phyloP scores from a whole-genome alignment of 768 basidiomycete species.

The Trametes sanguinea region DNA sequence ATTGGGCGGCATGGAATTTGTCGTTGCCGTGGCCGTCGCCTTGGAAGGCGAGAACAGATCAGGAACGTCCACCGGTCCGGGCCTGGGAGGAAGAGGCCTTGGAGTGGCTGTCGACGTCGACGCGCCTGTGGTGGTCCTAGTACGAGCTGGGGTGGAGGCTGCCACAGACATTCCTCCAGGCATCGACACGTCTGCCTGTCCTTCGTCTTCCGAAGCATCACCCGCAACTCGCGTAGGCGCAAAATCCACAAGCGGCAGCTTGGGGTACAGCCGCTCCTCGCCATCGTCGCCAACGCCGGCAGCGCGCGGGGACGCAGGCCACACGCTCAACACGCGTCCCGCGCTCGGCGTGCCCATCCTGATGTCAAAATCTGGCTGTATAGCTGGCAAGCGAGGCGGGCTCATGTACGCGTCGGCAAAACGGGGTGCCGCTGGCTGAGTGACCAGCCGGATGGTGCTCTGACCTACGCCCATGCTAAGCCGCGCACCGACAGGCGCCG shows the following conservation, averaged over 20 bases:
- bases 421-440: constrained; percentile 25
- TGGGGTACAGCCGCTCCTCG: constrained; percentile 41
- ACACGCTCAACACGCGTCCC: constrained; percentile 33
- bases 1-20: neutral
- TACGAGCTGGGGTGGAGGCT: constrained; percentile 11
- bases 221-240: constrained; percentile 14
- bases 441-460: constrained; percentile 52
- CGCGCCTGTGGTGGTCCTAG: constrained; percentile 30
- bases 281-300: constrained; percentile 23
- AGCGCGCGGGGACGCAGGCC: constrained; percentile 43
- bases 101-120: constrained; percentile 26
- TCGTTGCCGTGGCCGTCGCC: constrained; percentile 13
- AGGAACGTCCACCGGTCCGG: constrained; percentile 36
- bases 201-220: neutral
- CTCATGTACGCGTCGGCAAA: constrained; percentile 27
- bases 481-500: constrained; percentile 60
- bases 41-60: constrained; percentile 47
- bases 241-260: constrained; percentile 38
- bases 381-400: constrained; percentile 68
- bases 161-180: constrained; percentile 37
- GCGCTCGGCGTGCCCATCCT: constrained; percentile 55
- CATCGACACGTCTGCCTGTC: constrained; percentile 34
- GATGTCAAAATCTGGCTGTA: constrained; percentile 69
- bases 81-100: constrained; percentile 27
- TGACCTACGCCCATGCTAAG: constrained; percentile 51